These are phyloP conservation scores for Pugionium dolabratum DNA, from an alignment of 345 rosid species.

Conservation along the genomic window DNA sequence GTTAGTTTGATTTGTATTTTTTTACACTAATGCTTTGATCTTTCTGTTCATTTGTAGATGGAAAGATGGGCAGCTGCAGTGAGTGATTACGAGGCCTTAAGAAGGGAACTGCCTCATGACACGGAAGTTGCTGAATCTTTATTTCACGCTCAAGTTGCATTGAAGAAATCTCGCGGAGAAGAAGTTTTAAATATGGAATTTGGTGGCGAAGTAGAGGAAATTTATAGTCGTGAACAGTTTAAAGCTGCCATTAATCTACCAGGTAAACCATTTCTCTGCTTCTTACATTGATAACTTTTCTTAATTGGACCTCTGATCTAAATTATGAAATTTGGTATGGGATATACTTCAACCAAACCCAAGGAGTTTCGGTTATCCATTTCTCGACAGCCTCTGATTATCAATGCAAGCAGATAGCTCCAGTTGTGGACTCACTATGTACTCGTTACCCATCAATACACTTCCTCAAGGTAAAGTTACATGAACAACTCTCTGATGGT, in stretches of 20 bases:
- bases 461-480: conserved; percentile 72
- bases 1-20: conserved; percentile 11
- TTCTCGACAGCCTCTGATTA: conserved; percentile 46
- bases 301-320: background rate
- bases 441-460: conserved; percentile 81
- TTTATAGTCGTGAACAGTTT: conserved; percentile 69
- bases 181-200: conserved; percentile 91
- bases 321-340: background rate
- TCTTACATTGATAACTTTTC: conserved; percentile 10
- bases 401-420: conserved; percentile 89
- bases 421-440: conserved; percentile 73
- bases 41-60: conserved; percentile 53
- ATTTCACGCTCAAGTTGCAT: conserved; percentile 88
- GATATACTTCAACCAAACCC: conserved; percentile 16
- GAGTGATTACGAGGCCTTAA: conserved; percentile 82
- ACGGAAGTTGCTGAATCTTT: conserved; percentile 86
- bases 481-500: background rate
- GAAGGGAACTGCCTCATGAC: conserved; percentile 81
- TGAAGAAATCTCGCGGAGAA: conserved; percentile 95
- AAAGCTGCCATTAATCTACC: conserved; percentile 75
- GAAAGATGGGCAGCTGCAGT: conserved; percentile 91
- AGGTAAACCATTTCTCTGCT: conserved; percentile 43
- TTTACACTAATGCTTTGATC: conserved; percentile 4
- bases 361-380: conserved; percentile 58
- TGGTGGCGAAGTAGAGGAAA: conserved; percentile 95